Percentiles rank a stretch among this genome's conserved stretches.
Conservation (phyloP, 257 asterid genomes). For the Thymus quinquecostatus region DNA sequence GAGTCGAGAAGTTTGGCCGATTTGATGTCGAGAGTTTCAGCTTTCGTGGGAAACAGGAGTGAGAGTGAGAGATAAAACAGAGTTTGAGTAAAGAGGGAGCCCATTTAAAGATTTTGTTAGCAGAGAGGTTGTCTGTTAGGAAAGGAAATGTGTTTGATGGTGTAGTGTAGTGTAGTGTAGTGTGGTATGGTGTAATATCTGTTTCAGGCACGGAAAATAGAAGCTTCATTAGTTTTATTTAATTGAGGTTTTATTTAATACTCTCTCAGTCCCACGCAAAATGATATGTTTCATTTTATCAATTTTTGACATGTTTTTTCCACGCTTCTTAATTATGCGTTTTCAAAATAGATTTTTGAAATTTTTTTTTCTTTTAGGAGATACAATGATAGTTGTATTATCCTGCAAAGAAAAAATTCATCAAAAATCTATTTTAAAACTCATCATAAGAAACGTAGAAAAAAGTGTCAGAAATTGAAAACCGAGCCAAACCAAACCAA, state of each 20-base stretch:
- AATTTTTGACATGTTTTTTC: no score
- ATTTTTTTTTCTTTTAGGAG: no score
- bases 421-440: no score
- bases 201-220: slow-evolving; percentile 33
- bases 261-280: no score
- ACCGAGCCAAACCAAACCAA: no score
- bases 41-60: slow-evolving; percentile 29
- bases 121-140: neutral
- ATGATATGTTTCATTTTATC: no score
- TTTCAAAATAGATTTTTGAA: no score
- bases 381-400: no score
- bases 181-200: no score
- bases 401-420: no score
- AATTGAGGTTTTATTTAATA: slow-evolving; percentile 6
- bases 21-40: slow-evolving; percentile 54
- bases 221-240: slow-evolving; percentile 30
- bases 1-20: slow-evolving; percentile 68
- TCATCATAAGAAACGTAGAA: no score
- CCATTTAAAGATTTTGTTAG: slow-evolving; percentile 44
- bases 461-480: no score
- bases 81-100: slow-evolving; percentile 37
- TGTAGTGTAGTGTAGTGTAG: neutral
- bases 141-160: neutral
- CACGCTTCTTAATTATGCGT: slow-evolving; percentile 7
- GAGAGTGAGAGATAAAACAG: slow-evolving; percentile 40